phyloP scores from a whole-genome alignment of 1,284 basidiomycete genomes.

The Tilletia indica region DNA sequence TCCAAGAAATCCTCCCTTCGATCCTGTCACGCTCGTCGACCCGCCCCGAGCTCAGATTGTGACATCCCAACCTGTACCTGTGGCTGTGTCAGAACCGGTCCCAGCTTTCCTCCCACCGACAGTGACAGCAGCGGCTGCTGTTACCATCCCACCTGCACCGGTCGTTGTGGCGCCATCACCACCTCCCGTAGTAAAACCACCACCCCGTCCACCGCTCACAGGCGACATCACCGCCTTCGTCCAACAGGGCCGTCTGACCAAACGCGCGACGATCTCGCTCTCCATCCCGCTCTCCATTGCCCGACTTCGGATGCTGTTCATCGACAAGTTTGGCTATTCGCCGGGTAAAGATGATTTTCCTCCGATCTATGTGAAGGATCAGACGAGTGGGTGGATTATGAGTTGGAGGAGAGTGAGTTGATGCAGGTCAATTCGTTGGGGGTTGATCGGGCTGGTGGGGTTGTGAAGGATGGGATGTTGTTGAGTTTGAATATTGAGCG shows the following conservation, averaged over 20 bases:
- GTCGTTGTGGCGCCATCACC: neutral
- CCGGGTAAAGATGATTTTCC: constrained; percentile 87
- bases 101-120: neutral
- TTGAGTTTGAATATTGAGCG: constrained; percentile 94
- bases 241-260: constrained; percentile 86
- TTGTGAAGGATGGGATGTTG: constrained; percentile 53
- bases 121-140: neutral
- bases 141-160: neutral
- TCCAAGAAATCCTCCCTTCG: neutral
- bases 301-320: constrained; percentile 78
- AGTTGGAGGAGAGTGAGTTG: constrained; percentile 92
- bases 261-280: constrained; percentile 70
- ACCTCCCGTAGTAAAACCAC: neutral
- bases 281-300: constrained; percentile 64
- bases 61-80: neutral
- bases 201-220: constrained; percentile 15
- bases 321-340: constrained; percentile 92
- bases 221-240: constrained; percentile 67
- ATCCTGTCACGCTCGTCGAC: neutral
- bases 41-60: constrained; percentile 3
- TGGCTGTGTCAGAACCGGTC: neutral
- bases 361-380: constrained; percentile 90
- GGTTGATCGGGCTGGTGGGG: neutral
- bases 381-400: constrained; percentile 84
- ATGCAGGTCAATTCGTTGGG: constrained; percentile 73